Percentiles rank a stretch among this genome's conserved stretches.
Conservation (phyloP, 106 monocot species). For the Apostasia shenzhenica region DNA sequence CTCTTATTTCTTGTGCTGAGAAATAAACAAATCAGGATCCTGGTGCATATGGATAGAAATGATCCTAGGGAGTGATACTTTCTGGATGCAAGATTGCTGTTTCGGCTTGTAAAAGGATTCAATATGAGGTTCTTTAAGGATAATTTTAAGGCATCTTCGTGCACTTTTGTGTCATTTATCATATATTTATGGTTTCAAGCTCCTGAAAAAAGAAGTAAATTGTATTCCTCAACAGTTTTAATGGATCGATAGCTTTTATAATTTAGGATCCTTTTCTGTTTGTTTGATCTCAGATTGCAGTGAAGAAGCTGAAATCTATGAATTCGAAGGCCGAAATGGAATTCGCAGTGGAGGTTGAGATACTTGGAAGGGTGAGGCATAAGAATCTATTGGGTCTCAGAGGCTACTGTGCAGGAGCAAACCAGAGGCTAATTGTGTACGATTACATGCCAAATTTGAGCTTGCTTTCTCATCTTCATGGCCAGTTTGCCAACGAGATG, state of each 20-base stretch:
- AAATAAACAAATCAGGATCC: neutral
- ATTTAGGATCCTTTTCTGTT: too few species aligned
- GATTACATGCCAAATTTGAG: conserved; percentile 69
- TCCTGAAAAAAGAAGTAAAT: too few species aligned
- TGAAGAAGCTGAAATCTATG: conserved; percentile 49
- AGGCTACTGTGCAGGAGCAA: conserved; percentile 29
- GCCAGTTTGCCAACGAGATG: conserved; percentile 23
- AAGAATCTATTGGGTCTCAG: conserved; percentile 42
- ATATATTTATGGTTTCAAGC: too few species aligned
- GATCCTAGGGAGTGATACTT: too few species aligned
- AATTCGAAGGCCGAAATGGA: conserved; percentile 43
- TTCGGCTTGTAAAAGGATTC: too few species aligned
- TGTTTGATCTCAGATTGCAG: conserved; percentile 31
- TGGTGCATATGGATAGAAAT: neutral
- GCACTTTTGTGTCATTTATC: too few species aligned
- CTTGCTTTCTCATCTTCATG: conserved; percentile 43
- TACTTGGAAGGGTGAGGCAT: conserved; percentile 40
- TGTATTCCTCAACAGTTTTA: too few species aligned
- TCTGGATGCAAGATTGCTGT: too few species aligned
- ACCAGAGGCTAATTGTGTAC: conserved; percentile 42
- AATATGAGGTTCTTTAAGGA: too few species aligned
- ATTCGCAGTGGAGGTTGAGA: conserved; percentile 51
- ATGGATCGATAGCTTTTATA: too few species aligned
- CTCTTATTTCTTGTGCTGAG: too few species aligned
- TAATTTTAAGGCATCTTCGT: too few species aligned